Evolutionary conservation across 192 early-diverging fungal genomes (phyloP), one percentile per base, ranked within the genome.

Genomic region (Coemansia sp.): DNA sequence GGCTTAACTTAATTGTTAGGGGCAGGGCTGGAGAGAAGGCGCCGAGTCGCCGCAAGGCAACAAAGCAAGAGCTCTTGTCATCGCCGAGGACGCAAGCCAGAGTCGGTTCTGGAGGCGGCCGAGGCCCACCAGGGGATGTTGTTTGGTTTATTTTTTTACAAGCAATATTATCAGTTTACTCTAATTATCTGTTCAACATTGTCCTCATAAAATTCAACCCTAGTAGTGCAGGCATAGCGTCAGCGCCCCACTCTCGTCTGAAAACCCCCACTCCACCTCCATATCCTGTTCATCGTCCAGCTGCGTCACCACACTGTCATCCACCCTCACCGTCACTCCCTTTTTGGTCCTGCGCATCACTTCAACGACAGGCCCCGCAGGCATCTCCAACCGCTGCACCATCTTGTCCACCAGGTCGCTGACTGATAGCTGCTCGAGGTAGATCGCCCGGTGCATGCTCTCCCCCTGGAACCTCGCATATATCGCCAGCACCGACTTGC

Each of bases 281-380:
- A 91, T 91, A 56, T 83, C 84, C 40, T 87, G 81, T 74, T 90
- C 87, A 54, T 91, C 90, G 6, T 79, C 67, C 67, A 92, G 87
- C 64, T 88, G 84, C 14, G 74, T 57, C 16, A 91, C 72, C 24
- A 88, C 81, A 29, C 70, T 70, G 71, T 92, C 89, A 61, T 90
- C 89, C 7, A 89, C 75, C 19, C 70, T 71, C 6, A 89, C 85
- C 14, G 84, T 71, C 45, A 88, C 36, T 0, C 84, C 80, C 45
- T 85, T 84, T 64, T 83, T 85, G 39, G 85, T 85, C 67, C 73
- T 75, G 53, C 81, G 79, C 21, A 87, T 68, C 37, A 85, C 64
- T 41, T 75, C 76, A n/a, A 75, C 78, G n/a, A 70, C 68, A 2
- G 74, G 54, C 4, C 57, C 50, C 8, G 67, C 16, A 42, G 77